Evolutionary conservation across 202 grass and related monocot species (phyloP), one percentile per base, ranked within the genome.

Genomic region (Musa balbisiana): DNA sequence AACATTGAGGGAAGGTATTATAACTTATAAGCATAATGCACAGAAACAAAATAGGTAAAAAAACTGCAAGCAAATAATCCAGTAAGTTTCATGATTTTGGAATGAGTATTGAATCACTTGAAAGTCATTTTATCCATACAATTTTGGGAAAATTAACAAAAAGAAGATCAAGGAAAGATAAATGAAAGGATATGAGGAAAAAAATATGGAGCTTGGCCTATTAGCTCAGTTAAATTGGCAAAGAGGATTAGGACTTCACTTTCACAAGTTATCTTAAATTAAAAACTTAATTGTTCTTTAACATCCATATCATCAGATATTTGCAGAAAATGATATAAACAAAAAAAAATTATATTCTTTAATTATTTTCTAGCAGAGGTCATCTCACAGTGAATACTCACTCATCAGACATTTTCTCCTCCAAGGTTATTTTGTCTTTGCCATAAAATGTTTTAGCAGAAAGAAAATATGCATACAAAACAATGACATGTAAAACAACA

Each of bases 401-500:
- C 33, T 43, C 33, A 43, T 43, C 33, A 43, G 5, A 8, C 29
- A 33, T 33, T 43, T 43, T 43, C 33, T 43, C 33, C 33, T 43
- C 4, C 33, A 43, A 43, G 33, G 33, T 43, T 43, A 43, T 51
- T n/a, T 19, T 15, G 67, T 21, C 16, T 10, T 15, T 49, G 19
- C 14, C 2, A 10, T 69, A 6, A 43, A 49, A 43, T 16, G 9
- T 43, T n/a, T 69, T 69, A 16, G 27, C 66, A 49, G 49, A 51
- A 14, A 15, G 27, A 69, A 69, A 43, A 43, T 43, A 25, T 65
- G 23, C 63, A 26, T 43, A 50, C 29, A 3, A 2, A 54, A 10
- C 64, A 29, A n/a, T 60, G 67, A 8, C 27, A 85, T 51, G 79
- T n/a, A 50, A 55, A 49, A 80, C 49, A 70, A 8, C 80, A 69